Percentiles rank a stretch among this genome's conserved stretches.
Evolutionary conservation across 371 early-diverging fungal species (phyloP).

Genomic region (Entomophthora muscae): DNA sequence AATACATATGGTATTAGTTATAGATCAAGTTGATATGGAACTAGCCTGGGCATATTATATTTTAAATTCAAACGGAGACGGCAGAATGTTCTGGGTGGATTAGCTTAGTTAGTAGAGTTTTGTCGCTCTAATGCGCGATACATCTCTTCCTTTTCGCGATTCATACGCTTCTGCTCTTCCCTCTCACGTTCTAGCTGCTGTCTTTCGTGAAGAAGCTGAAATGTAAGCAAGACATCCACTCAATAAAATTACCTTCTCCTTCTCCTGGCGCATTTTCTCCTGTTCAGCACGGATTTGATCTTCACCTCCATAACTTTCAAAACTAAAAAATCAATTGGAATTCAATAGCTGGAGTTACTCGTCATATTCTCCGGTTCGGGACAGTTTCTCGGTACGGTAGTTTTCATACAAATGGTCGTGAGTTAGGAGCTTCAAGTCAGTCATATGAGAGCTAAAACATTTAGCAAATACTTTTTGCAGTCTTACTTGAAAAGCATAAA

Average conservation of each 20-base stretch:
- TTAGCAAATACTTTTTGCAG: background rate
- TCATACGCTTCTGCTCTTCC: background rate
- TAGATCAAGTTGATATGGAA: too few species aligned
- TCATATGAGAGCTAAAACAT: conserved; percentile 60
- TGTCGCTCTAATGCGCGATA: background rate
- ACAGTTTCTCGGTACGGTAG: conserved; percentile 89
- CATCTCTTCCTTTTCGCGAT: conserved; percentile 3
- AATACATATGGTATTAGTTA: too few species aligned
- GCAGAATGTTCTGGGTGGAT: background rate
- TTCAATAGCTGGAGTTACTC: conserved; percentile 19
- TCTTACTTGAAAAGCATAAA: conserved; percentile 62
- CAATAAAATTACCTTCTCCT: conserved; percentile 26
- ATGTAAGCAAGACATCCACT: background rate
- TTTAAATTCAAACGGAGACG: background rate
- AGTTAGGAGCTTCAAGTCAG: conserved; percentile 87
- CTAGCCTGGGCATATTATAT: too few species aligned
- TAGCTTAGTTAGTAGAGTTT: background rate
- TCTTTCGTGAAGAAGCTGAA: conserved; percentile 1
- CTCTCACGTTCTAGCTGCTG: conserved; percentile 1
- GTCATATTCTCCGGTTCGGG: conserved; percentile 34
- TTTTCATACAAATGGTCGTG: conserved; percentile 90
- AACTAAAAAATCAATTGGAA: conserved; percentile 11
- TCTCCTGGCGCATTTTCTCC: conserved; percentile 39
- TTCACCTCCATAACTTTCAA: conserved; percentile 10
- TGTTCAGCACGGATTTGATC: conserved; percentile 25